Conservation (phyloP, 2,329 filamentous ascomycete genomes). For the Aspergillus sergii region DNA sequence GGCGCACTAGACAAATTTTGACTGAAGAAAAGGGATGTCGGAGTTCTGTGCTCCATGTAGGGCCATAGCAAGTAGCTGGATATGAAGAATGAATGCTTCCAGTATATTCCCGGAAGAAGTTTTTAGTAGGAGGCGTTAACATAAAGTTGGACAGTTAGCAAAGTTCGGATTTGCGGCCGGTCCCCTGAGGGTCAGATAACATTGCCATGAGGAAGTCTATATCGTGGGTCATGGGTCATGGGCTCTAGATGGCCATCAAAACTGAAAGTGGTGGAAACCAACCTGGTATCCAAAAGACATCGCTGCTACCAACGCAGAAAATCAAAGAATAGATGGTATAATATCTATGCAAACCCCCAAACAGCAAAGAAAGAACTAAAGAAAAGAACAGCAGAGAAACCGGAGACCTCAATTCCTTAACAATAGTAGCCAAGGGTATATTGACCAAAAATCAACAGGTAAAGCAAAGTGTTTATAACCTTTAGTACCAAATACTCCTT, state of each 20-base stretch:
- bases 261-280: not conserved
- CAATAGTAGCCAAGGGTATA: not conserved
- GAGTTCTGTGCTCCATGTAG: not conserved
- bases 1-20: not conserved
- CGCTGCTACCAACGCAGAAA: slow-evolving; percentile 16
- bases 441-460: not conserved
- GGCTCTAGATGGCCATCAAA: not conserved
- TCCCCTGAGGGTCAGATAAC: not conserved
- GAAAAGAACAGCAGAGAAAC: not conserved
- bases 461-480: not conserved
- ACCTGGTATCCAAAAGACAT: not conserved
- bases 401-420: not conserved
- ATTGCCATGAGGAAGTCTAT: not conserved
- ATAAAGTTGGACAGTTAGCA: not conserved
- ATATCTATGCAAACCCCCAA: slow-evolving; percentile 15
- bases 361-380: not conserved
- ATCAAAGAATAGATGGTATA: slow-evolving; percentile 3
- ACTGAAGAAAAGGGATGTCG: not conserved
- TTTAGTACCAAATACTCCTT: slow-evolving; percentile 88
- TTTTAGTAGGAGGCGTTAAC: not conserved
- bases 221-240: not conserved
- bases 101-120: not conserved
- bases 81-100: not conserved
- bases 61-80: not conserved
- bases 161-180: not conserved